Percentiles rank a stretch among this genome's conserved stretches.
phyloP scores from a whole-genome alignment of 176 grass and related monocot genomes.

The Chloris gayana region DNA sequence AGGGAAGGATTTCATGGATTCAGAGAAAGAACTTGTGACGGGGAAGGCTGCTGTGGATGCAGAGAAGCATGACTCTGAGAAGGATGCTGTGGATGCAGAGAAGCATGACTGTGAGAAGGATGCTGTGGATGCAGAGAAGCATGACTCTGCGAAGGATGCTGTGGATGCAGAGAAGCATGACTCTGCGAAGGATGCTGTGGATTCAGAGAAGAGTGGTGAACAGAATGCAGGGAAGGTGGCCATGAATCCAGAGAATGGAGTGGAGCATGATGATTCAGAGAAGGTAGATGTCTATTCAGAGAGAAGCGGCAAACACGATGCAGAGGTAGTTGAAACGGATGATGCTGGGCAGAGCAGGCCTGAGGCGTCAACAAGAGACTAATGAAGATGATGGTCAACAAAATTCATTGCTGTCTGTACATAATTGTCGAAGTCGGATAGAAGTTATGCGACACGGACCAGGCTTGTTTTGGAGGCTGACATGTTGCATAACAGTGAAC shows the following conservation, averaged over 20 bases:
- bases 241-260: constrained; percentile 10
- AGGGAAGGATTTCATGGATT: neutral
- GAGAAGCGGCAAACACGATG: neutral
- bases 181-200: neutral
- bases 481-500: constrained; percentile 6
- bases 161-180: neutral
- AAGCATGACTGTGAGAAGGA: no score
- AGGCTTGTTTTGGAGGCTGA: constrained; percentile 21
- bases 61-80: neutral
- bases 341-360: neutral
- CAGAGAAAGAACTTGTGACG: constrained; percentile 33
- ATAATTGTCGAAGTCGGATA: constrained; percentile 24
- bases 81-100: constrained; percentile 4
- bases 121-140: no score
- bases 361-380: neutral
- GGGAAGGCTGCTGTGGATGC: neutral
- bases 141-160: no score
- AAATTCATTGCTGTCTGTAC: constrained; percentile 26
- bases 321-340: constrained; percentile 9
- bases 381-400: constrained; percentile 11
- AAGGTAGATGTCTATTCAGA: constrained; percentile 3
- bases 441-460: neutral
- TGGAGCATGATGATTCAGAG: neutral
- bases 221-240: neutral
- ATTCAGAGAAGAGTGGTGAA: neutral